phyloP scores from a whole-genome alignment of 176 grass and related monocot species.

The Phoenix dactylifera region DNA sequence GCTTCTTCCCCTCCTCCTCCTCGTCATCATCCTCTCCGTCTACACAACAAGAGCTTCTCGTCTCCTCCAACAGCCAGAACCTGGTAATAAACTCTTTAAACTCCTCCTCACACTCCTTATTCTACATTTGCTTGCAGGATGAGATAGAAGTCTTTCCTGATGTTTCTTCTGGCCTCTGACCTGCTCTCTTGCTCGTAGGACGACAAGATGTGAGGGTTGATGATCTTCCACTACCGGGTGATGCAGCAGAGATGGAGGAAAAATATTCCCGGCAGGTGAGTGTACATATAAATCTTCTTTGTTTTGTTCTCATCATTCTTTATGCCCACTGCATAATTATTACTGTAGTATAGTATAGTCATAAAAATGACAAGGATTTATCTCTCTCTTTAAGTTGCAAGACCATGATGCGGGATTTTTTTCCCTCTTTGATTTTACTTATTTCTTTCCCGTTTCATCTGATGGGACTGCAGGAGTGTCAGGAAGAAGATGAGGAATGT shows the following conservation, averaged over 20 bases:
- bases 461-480: slow-evolving; percentile 23
- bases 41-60: neutral
- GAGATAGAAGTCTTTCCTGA: too few species aligned
- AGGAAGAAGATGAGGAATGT: slow-evolving; percentile 27
- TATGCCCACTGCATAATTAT: neutral
- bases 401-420: too few species aligned
- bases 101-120: too few species aligned
- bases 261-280: neutral
- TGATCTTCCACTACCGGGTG: neutral
- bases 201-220: neutral
- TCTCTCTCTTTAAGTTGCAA: too few species aligned
- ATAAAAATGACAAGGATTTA: too few species aligned
- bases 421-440: too few species aligned
- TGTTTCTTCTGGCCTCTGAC: too few species aligned
- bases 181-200: neutral
- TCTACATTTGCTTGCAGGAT: too few species aligned
- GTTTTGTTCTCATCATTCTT: neutral
- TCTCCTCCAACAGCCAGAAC: neutral
- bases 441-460: slow-evolving; percentile 3
- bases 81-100: neutral
- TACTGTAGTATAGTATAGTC: neutral
- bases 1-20: neutral
- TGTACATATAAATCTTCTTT: neutral
- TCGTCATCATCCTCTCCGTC: neutral
- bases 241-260: neutral